Evolutionary conservation across 371 early-diverging fungal genomes (phyloP), one percentile per base, ranked within the genome.

Genomic region (Synchytrium microbalum): DNA sequence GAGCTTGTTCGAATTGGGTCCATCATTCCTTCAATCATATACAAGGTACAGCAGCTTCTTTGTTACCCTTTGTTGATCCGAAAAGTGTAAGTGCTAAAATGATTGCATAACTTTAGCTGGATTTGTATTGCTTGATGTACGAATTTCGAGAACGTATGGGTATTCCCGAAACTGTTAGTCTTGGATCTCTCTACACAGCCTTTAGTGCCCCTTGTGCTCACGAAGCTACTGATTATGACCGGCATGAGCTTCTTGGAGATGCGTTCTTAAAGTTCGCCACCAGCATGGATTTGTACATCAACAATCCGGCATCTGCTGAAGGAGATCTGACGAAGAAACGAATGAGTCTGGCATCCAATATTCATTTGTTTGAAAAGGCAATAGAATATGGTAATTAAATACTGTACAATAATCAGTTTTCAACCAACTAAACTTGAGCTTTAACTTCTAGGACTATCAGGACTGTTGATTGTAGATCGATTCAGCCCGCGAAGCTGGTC

Each of bases 181-280:
- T 82, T 51, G 67, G 73, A 13, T 64, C 80, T 0, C 71, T 92
- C 33, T 79, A 88, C 26, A 76, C 81, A 63, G 95, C 95, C 0
- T 84, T 92, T 66, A 89, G 89, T 0, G 75, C 88, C 0, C 80
- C 90, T 0, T 81, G 87, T 76, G 84, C 93, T 1, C 80, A 77
- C 63, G 81, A 87, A 67, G 82, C 80, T 2, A 83, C 79, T 68
- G 84, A 92, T 64, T 98, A 98, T 66, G 95, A 98, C 74, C 86
- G 97, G 8, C 80, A 98, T 3, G 98, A 98, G 73, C 88, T 89
- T 0, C 75, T 98, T 0, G 99, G 98, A 1, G 98, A 98, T 70
- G 84, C 92, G 16, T 85, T 96, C 61, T 79, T 98, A 23, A 98
- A 97, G 75, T 89, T 88, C 67, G 78, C 89, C 24, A 79, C 81